Evolutionary conservation across 208 protist genomes (phyloP), one percentile per base, ranked within the genome.

Genomic region (Endotrypanum monterogeii): DNA sequence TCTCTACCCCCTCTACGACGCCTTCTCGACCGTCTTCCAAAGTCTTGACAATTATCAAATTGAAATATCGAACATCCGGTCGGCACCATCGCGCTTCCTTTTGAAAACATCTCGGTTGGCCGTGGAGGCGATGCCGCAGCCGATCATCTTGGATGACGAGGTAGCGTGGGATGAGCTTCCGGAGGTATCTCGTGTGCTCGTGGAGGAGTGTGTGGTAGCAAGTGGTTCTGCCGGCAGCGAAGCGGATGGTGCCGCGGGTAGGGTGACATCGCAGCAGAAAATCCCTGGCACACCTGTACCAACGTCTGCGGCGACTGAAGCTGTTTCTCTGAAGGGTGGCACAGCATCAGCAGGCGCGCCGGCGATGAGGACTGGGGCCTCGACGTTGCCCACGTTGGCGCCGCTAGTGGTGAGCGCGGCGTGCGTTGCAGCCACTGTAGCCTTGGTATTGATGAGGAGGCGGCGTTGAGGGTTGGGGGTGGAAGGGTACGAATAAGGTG

Each of bases 1-100:
- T 73, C 74, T 96, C 39, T 82, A 84, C 18, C 85, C 92, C 5
- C 67, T 96, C 16, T 96, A 93, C 82, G 92, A 94, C 71, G 88
- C 85, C 30, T 91, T 96, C 70, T 83, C 91, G 11, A 80, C 76
- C n/a, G 78, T 96, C 57, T 96, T 96, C 73, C 72, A 86, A 41
- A 84, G 82, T 7, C 75, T 96, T 60, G 89, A 90, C 76, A 96
- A 96, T 77, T 96, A 96, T 72, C 85, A 88, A 71, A 84, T 96
- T 30, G 81, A 95, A 73, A 90, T 96, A 55, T 62, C 82, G 18
- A 80, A 93, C 73, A 77, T 96, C 20, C 76, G 93, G 32, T 50
- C 74, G 30, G 80, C 71, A 11, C 92, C 92, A 11, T 94, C 90
- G 11, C 85, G 76, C 9, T 94, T 94, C 70, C 57, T 93, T 7